A percentile compares a stretch with the other conserved stretches of the same genome.
Conservation (phyloP, 2,329 filamentous ascomycete species). For the Bisporella sp. region DNA sequence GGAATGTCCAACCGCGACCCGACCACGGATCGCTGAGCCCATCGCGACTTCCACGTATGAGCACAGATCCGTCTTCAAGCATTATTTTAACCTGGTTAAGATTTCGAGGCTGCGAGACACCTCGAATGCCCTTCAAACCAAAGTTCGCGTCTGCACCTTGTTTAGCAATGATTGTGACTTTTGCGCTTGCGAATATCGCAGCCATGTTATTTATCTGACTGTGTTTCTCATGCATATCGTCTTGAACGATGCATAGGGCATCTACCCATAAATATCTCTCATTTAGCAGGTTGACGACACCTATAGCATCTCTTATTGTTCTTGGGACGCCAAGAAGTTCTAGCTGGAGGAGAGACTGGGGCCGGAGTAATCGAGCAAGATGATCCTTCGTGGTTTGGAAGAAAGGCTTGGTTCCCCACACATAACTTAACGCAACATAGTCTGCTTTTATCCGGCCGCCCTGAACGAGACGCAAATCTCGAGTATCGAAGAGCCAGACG, state of each 20-base stretch:
- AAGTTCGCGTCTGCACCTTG: constrained; percentile 18
- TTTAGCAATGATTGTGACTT: constrained; percentile 17
- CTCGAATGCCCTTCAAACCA: constrained; percentile 7
- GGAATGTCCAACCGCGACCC: constrained; percentile 10
- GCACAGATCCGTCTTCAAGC: neutral
- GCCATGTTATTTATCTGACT: constrained; percentile 20
- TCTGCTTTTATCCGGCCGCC: neutral
- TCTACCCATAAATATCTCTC: constrained; percentile 16
- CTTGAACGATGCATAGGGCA: constrained; percentile 15
- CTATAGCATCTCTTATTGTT: constrained; percentile 17
- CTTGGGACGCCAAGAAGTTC: constrained; percentile 4
- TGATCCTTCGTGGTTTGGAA: constrained; percentile 1
- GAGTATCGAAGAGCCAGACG: constrained; percentile 2
- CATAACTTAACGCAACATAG: constrained; percentile 5
- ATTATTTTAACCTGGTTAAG: neutral
- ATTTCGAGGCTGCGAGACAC: constrained; percentile 2
- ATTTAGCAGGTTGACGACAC: constrained; percentile 16
- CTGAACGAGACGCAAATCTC: neutral
- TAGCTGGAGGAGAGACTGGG: neutral
- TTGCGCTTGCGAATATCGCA: constrained; percentile 16
- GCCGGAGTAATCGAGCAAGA: neutral
- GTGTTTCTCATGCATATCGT: constrained; percentile 6
- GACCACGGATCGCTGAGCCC: constrained; percentile 1
- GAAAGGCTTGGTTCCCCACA: constrained; percentile 4
- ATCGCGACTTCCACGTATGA: neutral